Evolutionary conservation across 306 rosid genomes (phyloP).

Genomic region (Corylus americana): DNA sequence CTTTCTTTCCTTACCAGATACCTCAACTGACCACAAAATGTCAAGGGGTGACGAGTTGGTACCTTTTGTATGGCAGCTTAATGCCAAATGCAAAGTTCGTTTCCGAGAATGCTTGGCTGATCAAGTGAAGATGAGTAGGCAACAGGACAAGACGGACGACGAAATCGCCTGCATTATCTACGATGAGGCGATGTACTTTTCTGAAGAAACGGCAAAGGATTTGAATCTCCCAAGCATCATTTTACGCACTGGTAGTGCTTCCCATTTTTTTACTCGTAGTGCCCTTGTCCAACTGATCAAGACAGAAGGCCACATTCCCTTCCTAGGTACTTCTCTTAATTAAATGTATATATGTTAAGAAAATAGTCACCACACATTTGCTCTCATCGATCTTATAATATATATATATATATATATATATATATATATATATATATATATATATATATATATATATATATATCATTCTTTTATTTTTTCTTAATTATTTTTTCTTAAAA

Average conservation of each 20-base stretch:
- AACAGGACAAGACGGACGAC: conserved; percentile 9
- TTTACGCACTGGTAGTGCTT: conserved; percentile 36
- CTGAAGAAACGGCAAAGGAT: conserved; percentile 30
- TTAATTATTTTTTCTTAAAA: no score
- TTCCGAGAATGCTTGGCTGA: conserved; percentile 29
- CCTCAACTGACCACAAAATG: conserved; percentile 24
- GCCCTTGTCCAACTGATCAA: conserved; percentile 11
- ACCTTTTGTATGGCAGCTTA: conserved; percentile 10
- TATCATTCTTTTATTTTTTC: no score
- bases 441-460: no score
- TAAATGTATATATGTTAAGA: no score
- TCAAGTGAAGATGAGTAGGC: not conserved
- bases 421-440: no score
- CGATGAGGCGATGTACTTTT: conserved; percentile 33
- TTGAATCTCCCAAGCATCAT: conserved; percentile 32
- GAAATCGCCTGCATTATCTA: conserved; percentile 38
- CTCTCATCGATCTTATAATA: no score
- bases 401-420: no score
- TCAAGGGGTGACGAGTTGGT: conserved; percentile 15
- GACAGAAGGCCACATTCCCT: conserved; percentile 31
- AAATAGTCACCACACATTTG: no score
- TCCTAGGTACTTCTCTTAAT: conserved; percentile 27
- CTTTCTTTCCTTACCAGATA: conserved; percentile 38
- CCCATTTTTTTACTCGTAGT: conserved; percentile 31
- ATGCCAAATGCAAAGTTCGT: conserved; percentile 24